phyloP scores from a whole-genome alignment of 2,329 filamentous ascomycete species.

The Epichloe sylvatica region DNA sequence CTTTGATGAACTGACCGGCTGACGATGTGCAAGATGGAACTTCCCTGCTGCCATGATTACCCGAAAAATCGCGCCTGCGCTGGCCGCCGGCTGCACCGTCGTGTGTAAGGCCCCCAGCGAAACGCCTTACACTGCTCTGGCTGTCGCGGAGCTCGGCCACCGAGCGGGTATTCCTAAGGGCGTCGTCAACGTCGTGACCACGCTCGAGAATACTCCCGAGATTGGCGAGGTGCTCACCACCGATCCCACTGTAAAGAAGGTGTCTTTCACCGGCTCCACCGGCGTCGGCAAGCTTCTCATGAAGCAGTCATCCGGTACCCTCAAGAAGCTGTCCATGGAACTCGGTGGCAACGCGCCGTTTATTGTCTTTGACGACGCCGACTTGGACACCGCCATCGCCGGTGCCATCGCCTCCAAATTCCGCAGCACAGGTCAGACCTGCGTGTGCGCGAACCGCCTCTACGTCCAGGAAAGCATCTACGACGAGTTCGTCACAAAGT shows the following conservation, averaged over 20 bases:
- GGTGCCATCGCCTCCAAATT: slow-evolving; percentile 84
- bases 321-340: slow-evolving; percentile 78
- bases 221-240: slow-evolving; percentile 68
- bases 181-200: slow-evolving; percentile 79
- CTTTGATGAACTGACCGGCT: not conserved
- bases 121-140: slow-evolving; percentile 82
- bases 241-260: slow-evolving; percentile 60
- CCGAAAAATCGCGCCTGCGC: slow-evolving; percentile 54
- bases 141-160: slow-evolving; percentile 71
- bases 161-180: slow-evolving; percentile 82
- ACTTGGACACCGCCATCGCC: slow-evolving; percentile 69
- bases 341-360: slow-evolving; percentile 92
- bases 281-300: slow-evolving; percentile 62
- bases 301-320: slow-evolving; percentile 70
- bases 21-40: slow-evolving; percentile 49
- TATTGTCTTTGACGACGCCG: slow-evolving; percentile 92
- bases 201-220: slow-evolving; percentile 62
- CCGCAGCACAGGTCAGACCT: slow-evolving; percentile 88
- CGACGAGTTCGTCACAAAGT: slow-evolving; percentile 54
- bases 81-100: slow-evolving; percentile 91
- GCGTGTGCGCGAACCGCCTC: slow-evolving; percentile 76
- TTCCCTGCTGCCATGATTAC: slow-evolving; percentile 70
- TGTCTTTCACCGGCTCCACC: slow-evolving; percentile 84
- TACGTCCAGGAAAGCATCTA: slow-evolving; percentile 70
- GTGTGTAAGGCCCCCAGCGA: slow-evolving; percentile 85